Evolutionary conservation across 1,284 basidiomycete species (phyloP), one percentile per base, ranked within the genome.

Genomic region (Blastosporella zonata): DNA sequence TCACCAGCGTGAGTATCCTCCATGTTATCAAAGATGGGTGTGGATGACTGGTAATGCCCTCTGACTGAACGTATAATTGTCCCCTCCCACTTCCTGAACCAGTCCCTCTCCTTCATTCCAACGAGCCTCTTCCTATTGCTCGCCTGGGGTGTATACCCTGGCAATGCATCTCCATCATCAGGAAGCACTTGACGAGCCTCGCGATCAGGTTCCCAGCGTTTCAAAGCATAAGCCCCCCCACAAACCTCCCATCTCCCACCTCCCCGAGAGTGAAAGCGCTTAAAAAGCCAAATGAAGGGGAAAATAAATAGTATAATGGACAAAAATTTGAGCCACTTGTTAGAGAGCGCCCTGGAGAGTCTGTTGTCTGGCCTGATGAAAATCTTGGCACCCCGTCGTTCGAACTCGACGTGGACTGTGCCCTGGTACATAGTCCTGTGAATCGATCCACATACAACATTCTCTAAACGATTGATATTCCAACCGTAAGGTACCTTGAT

Each of bases 21-120:
- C 17, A 2, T 43, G 23, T 43, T n/a, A 38, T 55, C 46, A 23
- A 56, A 56, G n/a, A 67, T 55, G 2, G 73, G 71, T 15, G 57
- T 62, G 2, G 55, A 55, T 0, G 69, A 70, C 43, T 67, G 65
- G 50, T 69, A 72, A 20, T 65, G 60, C 39, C 62, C 68, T 13
- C 68, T 54, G 4, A 83, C 78, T 0, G 74, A 79, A 46, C 74
- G 73, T 48, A 67, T 67, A 44, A 92, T 88, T 2, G 79, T 73
- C 29, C 72, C 73, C 57, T 90, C 84, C 87, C 89, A 91, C 43
- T 72, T 72, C 60, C 75, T 75, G 65, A 89, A 87, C 87, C 87
- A 92, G 55, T 84, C 77, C 4, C 82, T 84, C 65, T 91, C 90
- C 51, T 74, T 74, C 49, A 79, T 58, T 1, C 89, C 89, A 2